These are phyloP conservation scores for Aurifilum marmelostoma DNA, from an alignment of 2,329 filamentous ascomycete genomes.

Conservation along the genomic window DNA sequence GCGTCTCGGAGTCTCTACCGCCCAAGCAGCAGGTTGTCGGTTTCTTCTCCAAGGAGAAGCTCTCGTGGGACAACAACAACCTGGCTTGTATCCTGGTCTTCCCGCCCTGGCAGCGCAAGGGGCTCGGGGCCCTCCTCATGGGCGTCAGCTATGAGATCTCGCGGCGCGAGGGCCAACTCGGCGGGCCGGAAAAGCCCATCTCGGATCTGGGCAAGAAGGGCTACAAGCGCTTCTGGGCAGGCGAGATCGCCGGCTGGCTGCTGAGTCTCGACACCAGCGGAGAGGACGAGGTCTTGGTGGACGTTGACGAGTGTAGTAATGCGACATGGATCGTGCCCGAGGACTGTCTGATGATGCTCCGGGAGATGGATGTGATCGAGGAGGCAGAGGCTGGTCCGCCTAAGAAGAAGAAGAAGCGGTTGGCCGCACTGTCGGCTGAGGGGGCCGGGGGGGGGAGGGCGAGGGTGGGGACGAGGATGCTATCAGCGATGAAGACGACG, in stretches of 20 bases:
- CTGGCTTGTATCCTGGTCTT: conserved; percentile 95
- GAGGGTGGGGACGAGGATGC: conserved; percentile 33
- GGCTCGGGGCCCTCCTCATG: conserved; percentile 87
- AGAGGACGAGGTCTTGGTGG: conserved; percentile 54
- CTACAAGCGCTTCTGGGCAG: conserved; percentile 85
- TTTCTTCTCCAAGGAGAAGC: conserved; percentile 99
- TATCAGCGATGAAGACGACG: conserved; percentile 36
- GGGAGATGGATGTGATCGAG: conserved; percentile 76
- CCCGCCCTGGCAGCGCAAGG: conserved; percentile 91
- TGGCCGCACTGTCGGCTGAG: not conserved
- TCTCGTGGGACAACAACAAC: conserved; percentile 99
- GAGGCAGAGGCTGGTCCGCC: conserved; percentile 55
- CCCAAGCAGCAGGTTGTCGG: conserved; percentile 69
- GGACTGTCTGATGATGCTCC: conserved; percentile 77
- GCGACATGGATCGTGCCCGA: conserved; percentile 84
- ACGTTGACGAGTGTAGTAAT: conserved; percentile 71
- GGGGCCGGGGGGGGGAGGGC: conserved; percentile 31
- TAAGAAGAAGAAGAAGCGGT: conserved; percentile 33
- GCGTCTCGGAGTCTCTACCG: conserved; percentile 21
- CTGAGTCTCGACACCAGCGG: conserved; percentile 47
- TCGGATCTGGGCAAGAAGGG: conserved; percentile 82
- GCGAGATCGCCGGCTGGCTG: conserved; percentile 76
- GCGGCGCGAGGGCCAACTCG: conserved; percentile 77
- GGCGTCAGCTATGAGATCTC: conserved; percentile 92
- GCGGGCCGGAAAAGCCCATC: conserved; percentile 92